phyloP scores from a whole-genome alignment of 2,329 filamentous ascomycete species.

The Clathrospora elynae region DNA sequence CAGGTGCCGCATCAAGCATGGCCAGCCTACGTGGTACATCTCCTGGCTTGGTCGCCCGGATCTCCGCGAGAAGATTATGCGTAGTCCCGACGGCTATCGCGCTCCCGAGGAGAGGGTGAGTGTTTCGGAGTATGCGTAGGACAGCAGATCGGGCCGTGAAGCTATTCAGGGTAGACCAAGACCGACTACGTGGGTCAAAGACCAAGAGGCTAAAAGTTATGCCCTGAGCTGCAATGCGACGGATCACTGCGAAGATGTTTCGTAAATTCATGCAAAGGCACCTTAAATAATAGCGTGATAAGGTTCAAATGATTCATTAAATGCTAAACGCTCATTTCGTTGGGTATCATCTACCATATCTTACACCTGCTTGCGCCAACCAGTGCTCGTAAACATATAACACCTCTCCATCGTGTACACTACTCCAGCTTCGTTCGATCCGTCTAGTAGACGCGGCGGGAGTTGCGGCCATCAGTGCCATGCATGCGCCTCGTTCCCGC shows the following conservation, averaged over 20 bases:
- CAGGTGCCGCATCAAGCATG: constrained; percentile 30
- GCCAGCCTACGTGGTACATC: constrained; percentile 38
- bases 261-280: too few species aligned
- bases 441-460: constrained; percentile 36
- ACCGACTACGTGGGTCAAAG: too few species aligned
- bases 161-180: not conserved
- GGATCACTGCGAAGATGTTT: too few species aligned
- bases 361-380: constrained; percentile 13
- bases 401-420: not conserved
- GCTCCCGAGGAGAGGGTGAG: constrained; percentile 1
- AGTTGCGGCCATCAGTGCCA: constrained; percentile 71
- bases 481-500: constrained; percentile 75
- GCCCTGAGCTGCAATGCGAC: too few species aligned
- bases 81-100: constrained; percentile 9
- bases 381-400: constrained; percentile 6
- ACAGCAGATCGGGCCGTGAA: not conserved
- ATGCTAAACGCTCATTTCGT: constrained; percentile 15
- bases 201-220: too few species aligned
- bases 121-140: not conserved
- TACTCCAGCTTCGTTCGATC: too few species aligned
- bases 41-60: constrained; percentile 31
- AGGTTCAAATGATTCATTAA: constrained; percentile 7
- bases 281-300: too few species aligned
- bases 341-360: constrained; percentile 24
- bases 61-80: constrained; percentile 23